A percentile compares a stretch with the other conserved stretches of the same genome.
Conservation (phyloP, 768 basidiomycete species). For the Lactarius hatsudake region DNA sequence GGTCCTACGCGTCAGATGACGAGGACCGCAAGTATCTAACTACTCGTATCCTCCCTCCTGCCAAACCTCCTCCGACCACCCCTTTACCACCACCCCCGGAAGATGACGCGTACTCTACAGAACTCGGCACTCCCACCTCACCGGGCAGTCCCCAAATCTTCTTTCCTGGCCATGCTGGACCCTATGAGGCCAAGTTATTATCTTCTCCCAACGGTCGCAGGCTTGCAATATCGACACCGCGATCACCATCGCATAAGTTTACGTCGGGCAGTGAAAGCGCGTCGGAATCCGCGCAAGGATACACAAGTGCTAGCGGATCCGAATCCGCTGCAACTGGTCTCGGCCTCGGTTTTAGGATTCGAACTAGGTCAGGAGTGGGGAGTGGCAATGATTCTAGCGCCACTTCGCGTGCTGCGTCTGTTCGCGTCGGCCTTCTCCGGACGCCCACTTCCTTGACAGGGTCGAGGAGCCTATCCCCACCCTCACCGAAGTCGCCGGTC, state of each 20-base stretch:
- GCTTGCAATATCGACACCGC: slow-evolving; percentile 18
- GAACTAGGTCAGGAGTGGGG: slow-evolving; percentile 13
- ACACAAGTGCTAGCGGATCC: slow-evolving; percentile 23
- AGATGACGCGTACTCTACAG: neutral
- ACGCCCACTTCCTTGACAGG: slow-evolving; percentile 13
- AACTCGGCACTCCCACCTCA: slow-evolving; percentile 4
- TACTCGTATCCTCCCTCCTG: slow-evolving; percentile 19
- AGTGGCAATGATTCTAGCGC: neutral
- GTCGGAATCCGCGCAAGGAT: slow-evolving; percentile 20
- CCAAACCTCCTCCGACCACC: slow-evolving; percentile 24
- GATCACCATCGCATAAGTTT: slow-evolving; percentile 13
- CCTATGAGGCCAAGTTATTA: slow-evolving; percentile 14
- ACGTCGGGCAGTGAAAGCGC: slow-evolving; percentile 25
- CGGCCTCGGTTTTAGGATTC: slow-evolving; percentile 25
- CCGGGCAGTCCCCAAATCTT: slow-evolving; percentile 8
- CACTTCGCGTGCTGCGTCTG: slow-evolving; percentile 11
- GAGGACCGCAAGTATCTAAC: slow-evolving; percentile 21
- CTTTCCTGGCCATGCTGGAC: slow-evolving; percentile 11
- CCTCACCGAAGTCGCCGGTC: slow-evolving; percentile 9
- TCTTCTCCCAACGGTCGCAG: slow-evolving; percentile 12
- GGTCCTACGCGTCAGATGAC: slow-evolving; percentile 23
- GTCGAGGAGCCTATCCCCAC: slow-evolving; percentile 5
- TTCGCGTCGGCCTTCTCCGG: slow-evolving; percentile 23
- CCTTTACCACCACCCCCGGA: slow-evolving; percentile 23
- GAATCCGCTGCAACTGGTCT: slow-evolving; percentile 23